Evolutionary conservation across 345 rosid genomes (phyloP).

Genomic region (Acer saccharum): DNA sequence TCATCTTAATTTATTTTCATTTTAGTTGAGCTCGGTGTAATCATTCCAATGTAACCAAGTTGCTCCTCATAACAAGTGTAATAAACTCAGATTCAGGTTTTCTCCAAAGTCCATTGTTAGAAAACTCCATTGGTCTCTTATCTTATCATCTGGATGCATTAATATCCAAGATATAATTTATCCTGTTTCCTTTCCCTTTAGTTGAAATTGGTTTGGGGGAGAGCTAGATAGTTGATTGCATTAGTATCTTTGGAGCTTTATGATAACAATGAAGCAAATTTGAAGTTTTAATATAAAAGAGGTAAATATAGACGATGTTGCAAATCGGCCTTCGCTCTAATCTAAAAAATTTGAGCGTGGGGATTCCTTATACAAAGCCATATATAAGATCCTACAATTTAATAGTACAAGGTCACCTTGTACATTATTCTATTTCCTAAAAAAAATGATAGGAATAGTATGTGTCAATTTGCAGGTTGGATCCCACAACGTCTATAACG

Average conservation of each 20-base stretch:
- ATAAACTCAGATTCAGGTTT: too few species aligned
- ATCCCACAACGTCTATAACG: neutral
- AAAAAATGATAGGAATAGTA: neutral
- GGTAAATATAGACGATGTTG: too few species aligned
- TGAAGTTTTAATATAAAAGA: neutral
- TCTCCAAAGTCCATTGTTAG: neutral
- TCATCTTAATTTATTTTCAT: neutral
- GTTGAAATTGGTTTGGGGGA: neutral
- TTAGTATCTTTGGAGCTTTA: neutral
- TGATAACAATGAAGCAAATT: neutral
- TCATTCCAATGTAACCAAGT: neutral
- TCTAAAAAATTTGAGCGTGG: neutral
- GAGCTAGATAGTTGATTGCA: neutral
- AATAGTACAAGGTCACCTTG: neutral
- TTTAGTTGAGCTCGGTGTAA: neutral
- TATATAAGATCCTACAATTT: neutral
- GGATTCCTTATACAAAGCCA: neutral
- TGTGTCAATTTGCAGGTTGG: constrained; percentile 1
- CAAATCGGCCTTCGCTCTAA: too few species aligned
- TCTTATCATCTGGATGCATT: neutral
- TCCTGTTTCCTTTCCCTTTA: neutral
- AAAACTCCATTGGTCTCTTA: too few species aligned
- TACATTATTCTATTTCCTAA: neutral
- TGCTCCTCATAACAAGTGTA: too few species aligned
- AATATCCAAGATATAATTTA: neutral